Base-by-base conservation (phyloP, 2,329 filamentous ascomycete species). In the Canariomyces notabilis region DNA sequence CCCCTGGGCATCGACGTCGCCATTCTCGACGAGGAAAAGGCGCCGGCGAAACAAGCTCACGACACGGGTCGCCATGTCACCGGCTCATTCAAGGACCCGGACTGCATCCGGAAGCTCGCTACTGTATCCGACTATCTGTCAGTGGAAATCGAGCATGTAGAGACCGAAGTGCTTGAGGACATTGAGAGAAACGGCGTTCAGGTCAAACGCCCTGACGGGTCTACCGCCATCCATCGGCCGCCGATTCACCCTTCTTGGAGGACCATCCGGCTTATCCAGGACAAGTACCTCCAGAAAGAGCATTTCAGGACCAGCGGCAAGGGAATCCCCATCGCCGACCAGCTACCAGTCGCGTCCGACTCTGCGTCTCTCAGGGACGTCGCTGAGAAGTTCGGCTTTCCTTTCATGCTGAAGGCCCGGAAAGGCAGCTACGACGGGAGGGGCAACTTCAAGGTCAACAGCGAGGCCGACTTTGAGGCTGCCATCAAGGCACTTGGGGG, bases 401-500 rank as follows among this genome's bases (percentile, higher is more conserved):
- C 91, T 0, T 85, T 87, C 63, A 95, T 96, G 89, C 74, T 97
- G 54, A 97, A 97, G 73, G 84, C 87, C 6, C 80, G 88, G 59
- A 94, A 85, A 52, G 85, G 89, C 57, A 91, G 89, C 11, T 97
- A 96, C 61, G 91, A 97, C 64, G 91, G 91, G n/a, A 77, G 87
- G 18, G 83, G 83, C 58, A 81, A 81, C 67, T 73, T 77, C 61
- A 75, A 74, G 56, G 67, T 81, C 20, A 55, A 59, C 7, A 63
- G 65, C 15, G 61, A 64, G 0, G 64, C 63, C 11, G 75, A 80
- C 48, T 65, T 79, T 48, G 74, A 78, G 18, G 72, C 73, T n/a
- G 89, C 88, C 0, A 70, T 87, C 16, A 69, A 83, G 48, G 79
- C 82, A 1, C 76, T 97, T 39, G 82, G 82, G 34, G 78, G 77